These are phyloP conservation scores for Leonotis leonurus DNA, from an alignment of 257 asterid species.

Conservation along the genomic window DNA sequence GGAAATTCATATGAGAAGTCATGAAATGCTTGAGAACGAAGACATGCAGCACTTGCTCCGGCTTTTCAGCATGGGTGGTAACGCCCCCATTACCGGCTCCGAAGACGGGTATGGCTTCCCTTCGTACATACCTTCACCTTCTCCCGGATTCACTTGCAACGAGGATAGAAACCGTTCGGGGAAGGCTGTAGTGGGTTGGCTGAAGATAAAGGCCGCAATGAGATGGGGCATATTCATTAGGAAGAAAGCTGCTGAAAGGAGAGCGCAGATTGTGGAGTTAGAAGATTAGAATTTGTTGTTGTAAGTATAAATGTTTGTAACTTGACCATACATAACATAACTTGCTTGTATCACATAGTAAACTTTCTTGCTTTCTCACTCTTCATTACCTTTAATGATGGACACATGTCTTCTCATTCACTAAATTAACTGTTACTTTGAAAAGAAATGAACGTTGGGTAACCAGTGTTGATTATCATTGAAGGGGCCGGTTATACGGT, in stretches of 20 bases:
- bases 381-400: background rate
- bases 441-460: too few species aligned
- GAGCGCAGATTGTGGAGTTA: conserved; percentile 85
- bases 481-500: too few species aligned
- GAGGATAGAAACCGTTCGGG: conserved; percentile 67
- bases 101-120: conserved; percentile 64
- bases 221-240: conserved; percentile 97
- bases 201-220: conserved; percentile 96
- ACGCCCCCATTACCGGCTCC: conserved; percentile 31
- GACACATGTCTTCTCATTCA: background rate
- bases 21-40: conserved; percentile 86
- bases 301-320: background rate
- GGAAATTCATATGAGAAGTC: conserved; percentile 81
- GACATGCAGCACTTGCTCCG: conserved; percentile 95
- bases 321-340: background rate
- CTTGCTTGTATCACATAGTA: background rate
- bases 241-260: conserved; percentile 94
- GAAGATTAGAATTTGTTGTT: conserved; percentile 43
- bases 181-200: conserved; percentile 94
- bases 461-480: too few species aligned
- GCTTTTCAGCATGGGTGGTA: conserved; percentile 79
- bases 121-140: conserved; percentile 52
- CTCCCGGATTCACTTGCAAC: conserved; percentile 44
- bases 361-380: background rate
- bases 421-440: too few species aligned